These are phyloP conservation scores for Amniculicola lignicola DNA, from an alignment of 495 filamentous ascomycete genomes.

Conservation along the genomic window DNA sequence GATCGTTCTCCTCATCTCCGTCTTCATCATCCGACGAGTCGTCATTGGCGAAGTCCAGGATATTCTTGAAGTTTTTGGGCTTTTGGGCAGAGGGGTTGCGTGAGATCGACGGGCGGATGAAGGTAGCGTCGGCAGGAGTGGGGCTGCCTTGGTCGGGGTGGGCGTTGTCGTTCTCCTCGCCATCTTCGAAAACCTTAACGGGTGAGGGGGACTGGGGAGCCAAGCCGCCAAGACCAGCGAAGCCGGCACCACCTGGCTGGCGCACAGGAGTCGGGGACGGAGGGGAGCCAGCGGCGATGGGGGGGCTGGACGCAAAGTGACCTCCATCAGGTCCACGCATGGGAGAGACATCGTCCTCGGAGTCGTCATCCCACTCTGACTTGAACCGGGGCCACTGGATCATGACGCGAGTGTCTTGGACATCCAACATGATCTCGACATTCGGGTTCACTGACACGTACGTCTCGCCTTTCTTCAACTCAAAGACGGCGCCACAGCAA, in stretches of 20 bases:
- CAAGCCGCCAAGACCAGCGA: no score
- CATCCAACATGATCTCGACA: constrained; percentile 92
- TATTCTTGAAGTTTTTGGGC: constrained; percentile 14
- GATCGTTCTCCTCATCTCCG: constrained; percentile 88
- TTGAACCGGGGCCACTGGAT: constrained; percentile 76
- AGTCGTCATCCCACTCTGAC: constrained; percentile 58
- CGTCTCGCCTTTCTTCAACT: constrained; percentile 79
- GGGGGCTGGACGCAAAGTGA: constrained; percentile 59
- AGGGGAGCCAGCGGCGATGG: constrained; percentile 50
- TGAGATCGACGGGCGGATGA: constrained; percentile 18
- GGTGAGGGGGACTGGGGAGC: constrained; percentile 44
- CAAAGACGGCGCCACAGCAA: constrained; percentile 83
- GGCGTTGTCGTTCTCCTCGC: constrained; percentile 37
- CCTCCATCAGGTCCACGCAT: constrained; percentile 42
- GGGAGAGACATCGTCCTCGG: constrained; percentile 51
- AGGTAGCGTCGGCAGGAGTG: constrained; percentile 19
- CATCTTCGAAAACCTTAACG: constrained; percentile 63
- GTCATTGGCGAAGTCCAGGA: constrained; percentile 18
- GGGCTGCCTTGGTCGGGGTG: constrained; percentile 5
- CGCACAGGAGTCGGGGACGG: constrained; percentile 29
- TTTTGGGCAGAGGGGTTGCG: constrained; percentile 17
- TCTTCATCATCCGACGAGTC: constrained; percentile 71
- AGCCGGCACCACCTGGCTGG: constrained; percentile 25
- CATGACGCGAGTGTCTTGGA: constrained; percentile 86
- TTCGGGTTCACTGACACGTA: constrained; percentile 88